phyloP scores from a whole-genome alignment of 495 filamentous ascomycete species.

The Xylaria bambusicola region DNA sequence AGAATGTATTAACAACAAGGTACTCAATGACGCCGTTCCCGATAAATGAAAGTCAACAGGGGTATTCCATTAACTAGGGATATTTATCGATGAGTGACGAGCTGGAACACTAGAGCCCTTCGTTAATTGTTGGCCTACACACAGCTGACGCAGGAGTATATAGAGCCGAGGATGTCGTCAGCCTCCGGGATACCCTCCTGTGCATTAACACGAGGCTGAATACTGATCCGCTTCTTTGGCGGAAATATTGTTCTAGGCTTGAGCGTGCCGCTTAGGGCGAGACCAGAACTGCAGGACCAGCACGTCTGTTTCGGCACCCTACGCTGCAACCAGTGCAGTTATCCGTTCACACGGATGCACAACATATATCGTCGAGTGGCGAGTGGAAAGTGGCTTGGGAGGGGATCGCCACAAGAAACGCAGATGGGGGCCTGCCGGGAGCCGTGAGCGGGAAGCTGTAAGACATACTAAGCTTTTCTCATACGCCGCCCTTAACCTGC shows the following conservation, averaged over 20 bases:
- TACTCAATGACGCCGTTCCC: too few species aligned
- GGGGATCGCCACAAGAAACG: not conserved
- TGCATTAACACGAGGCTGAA: constrained; percentile 4
- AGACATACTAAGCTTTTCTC: constrained; percentile 1
- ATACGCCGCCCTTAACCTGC: not conserved
- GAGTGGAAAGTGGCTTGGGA: not conserved
- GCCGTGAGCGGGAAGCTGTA: constrained; percentile 1
- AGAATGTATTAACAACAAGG: too few species aligned
- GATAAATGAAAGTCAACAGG: too few species aligned
- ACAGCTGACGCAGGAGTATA: not conserved
- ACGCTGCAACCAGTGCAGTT: constrained; percentile 8
- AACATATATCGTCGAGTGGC: not conserved
- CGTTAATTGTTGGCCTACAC: not conserved
- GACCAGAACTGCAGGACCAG: constrained; percentile 5
- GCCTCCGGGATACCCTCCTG: not conserved
- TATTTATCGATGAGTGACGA: too few species aligned
- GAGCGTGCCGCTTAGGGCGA: not conserved
- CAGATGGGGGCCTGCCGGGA: constrained; percentile 3
- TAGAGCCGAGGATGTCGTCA: not conserved
- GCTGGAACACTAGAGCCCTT: not conserved
- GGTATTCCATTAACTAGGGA: too few species aligned
- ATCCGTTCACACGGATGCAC: not conserved
- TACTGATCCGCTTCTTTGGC: not conserved
- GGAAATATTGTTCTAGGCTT: not conserved
- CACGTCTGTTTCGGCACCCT: constrained; percentile 10